Evolutionary conservation across 139 green algal species (phyloP).

Genomic region (Chlamydomonas sphaeroides): DNA sequence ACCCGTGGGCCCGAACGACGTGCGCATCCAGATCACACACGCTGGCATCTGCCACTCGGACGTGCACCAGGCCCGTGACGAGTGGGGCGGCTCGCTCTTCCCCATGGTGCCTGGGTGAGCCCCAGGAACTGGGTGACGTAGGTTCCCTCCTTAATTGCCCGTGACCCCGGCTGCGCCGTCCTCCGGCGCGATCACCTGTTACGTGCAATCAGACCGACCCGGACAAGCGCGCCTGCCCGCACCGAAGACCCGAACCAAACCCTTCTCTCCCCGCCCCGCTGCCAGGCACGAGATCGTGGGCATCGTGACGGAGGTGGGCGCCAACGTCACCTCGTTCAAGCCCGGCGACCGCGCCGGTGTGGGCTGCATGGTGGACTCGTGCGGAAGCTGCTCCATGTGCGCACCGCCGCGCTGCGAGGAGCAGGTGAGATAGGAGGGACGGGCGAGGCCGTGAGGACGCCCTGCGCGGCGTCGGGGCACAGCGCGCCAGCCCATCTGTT

Average conservation of each 20-base stretch:
- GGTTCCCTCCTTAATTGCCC: not conserved
- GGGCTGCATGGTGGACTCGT: conserved; percentile 83
- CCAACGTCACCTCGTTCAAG: conserved; percentile 42
- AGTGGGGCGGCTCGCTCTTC: conserved; percentile 71
- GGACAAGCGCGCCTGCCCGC: too few relatives aligned
- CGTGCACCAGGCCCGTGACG: conserved; percentile 77
- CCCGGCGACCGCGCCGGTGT: conserved; percentile 80
- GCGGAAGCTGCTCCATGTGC: conserved; percentile 55
- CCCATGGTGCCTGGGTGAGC: conserved; percentile 76
- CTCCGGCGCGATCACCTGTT: not conserved
- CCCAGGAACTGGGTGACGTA: not conserved
- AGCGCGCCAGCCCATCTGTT: too few relatives aligned
- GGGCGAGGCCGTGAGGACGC: too few relatives aligned
- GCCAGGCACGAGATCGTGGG: conserved; percentile 84
- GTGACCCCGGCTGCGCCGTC: not conserved
- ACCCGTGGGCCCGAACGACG: conserved; percentile 53
- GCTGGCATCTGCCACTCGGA: conserved; percentile 87
- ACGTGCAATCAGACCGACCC: not conserved
- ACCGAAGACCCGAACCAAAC: not conserved
- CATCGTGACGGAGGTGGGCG: conserved; percentile 80
- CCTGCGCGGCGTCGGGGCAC: too few relatives aligned
- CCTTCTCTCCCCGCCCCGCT: not conserved
- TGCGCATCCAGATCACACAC: conserved; percentile 72
- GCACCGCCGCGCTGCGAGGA: conserved; percentile 32
- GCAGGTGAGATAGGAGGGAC: too few relatives aligned